phyloP scores from a whole-genome alignment of 495 filamentous ascomycete species.

The Podospora tetraspora region DNA sequence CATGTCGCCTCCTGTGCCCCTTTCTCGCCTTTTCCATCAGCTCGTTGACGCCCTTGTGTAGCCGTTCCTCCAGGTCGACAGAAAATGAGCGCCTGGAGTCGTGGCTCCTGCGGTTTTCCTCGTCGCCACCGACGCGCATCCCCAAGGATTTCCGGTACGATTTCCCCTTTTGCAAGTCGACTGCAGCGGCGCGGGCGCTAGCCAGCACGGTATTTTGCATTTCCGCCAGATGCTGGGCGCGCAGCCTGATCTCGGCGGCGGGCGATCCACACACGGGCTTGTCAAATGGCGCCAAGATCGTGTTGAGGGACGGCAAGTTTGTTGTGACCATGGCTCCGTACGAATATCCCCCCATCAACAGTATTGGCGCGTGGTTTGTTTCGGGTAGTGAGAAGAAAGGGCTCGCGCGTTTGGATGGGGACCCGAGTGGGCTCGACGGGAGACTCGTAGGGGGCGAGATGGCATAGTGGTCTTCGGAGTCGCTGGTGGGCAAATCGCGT shows the following conservation, averaged over 20 bases:
- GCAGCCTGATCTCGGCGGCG: constrained; percentile 59
- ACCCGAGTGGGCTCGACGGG: neutral
- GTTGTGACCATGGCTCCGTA: constrained; percentile 81
- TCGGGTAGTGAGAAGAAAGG: neutral
- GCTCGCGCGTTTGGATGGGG: neutral
- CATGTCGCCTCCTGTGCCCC: constrained; percentile 19
- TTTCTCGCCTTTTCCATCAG: constrained; percentile 34
- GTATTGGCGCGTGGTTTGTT: constrained; percentile 16
- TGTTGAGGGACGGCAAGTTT: constrained; percentile 57
- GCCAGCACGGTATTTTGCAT: constrained; percentile 44
- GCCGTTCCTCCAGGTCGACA: constrained; percentile 32
- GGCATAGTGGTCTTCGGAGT: neutral
- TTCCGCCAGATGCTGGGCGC: constrained; percentile 57
- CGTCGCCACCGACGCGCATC: constrained; percentile 38
- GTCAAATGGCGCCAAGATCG: constrained; percentile 56
- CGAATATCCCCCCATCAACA: constrained; percentile 80
- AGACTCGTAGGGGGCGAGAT: neutral
- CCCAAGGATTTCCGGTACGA: constrained; percentile 31
- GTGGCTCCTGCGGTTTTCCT: constrained; percentile 30
- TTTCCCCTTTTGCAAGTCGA: constrained; percentile 18
- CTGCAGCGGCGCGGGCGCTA: constrained; percentile 19
- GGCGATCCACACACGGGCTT: constrained; percentile 45
- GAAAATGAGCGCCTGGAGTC: constrained; percentile 26
- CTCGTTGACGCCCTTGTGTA: constrained; percentile 38
- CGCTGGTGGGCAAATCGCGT: neutral